Base-by-base conservation (phyloP, 2,329 filamentous ascomycete genomes). In the Arthrinium phaeospermum region DNA sequence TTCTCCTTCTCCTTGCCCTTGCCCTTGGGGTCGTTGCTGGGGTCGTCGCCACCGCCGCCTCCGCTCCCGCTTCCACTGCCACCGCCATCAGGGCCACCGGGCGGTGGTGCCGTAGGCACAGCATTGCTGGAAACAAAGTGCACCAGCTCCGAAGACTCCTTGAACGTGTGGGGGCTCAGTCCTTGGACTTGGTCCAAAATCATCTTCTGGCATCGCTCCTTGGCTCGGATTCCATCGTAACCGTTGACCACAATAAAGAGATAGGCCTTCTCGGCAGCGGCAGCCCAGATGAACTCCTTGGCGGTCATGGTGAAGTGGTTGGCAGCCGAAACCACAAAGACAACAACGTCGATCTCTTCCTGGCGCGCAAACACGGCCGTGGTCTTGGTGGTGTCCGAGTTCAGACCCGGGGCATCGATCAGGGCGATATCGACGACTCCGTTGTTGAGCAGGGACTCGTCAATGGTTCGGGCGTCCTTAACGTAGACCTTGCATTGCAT, bases 221-320 rank as follows among this genome's bases (percentile, higher is more conserved):
- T 96, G 82, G 98, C 95, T 75, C 93, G 89, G 78, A 99, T 98
- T 74, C 93, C 93, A 82, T 99, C 96, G 78, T 95, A 99, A 24
- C 96, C 95, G 80, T 99, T 99, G 76, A 99, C 96, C 19, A 99
- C 96, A 82, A 99, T 97, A 82, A 99, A 99, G 74, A 99, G 95
- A 80, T 99, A 99, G 0, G 96, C 96, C 83, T 99, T 99, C 80
- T 99, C 96, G 53, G 96, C 91, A 0, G 96, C 96, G 1, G 96
- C 96, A 69, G 96, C 96, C 87, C 94, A 93, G 74, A 99, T 98
- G 79, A 99, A 99, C 78, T 99, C 96, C 83, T 94, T 97, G n/a
- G 96, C 95, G 0, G 96, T 98, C 71, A 97, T 91, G 0, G 96
- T 99, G 80, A 99, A 98, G 83, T 99, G 96, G 76, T 99, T 99